These are phyloP conservation scores for Drechslera avenae DNA, from an alignment of 2,329 filamentous ascomycete genomes.

Conservation along the genomic window DNA sequence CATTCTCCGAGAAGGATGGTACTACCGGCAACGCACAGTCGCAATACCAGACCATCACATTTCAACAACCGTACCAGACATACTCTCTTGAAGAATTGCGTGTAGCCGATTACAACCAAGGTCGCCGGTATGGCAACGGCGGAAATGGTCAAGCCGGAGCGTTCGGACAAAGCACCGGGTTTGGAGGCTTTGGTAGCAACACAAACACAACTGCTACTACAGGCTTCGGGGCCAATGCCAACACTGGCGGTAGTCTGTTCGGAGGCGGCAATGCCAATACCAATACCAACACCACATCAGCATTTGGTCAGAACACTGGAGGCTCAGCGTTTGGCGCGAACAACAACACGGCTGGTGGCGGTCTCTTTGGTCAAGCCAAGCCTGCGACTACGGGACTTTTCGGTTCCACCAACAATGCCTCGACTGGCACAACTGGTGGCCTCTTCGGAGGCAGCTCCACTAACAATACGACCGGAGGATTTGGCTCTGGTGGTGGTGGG, in stretches of 20 bases:
- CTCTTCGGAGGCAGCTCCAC: slow-evolving; percentile 44
- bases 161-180: slow-evolving; percentile 72
- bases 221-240: slow-evolving; percentile 57
- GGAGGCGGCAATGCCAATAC: slow-evolving; percentile 45
- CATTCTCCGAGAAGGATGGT: slow-evolving; percentile 74
- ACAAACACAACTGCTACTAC: slow-evolving; percentile 46
- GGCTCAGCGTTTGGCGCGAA: slow-evolving; percentile 36
- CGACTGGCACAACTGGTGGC: slow-evolving; percentile 35
- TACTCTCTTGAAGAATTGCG: slow-evolving; percentile 77
- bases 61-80: slow-evolving; percentile 81
- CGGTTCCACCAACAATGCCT: slow-evolving; percentile 44
- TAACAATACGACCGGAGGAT: slow-evolving; percentile 35
- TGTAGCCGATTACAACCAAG: slow-evolving; percentile 85
- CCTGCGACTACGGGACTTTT: slow-evolving; percentile 45
- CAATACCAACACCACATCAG: slow-evolving; percentile 30
- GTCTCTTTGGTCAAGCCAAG: slow-evolving; percentile 44
- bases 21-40: slow-evolving; percentile 58
- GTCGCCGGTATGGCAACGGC: slow-evolving; percentile 80
- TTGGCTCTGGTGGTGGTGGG: slow-evolving; percentile 40
- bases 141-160: slow-evolving; percentile 75
- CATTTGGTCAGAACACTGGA: slow-evolving; percentile 41
- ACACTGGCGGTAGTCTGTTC: slow-evolving; percentile 52
- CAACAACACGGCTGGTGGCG: slow-evolving; percentile 37
- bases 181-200: slow-evolving; percentile 53
- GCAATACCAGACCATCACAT: slow-evolving; percentile 78